Evolutionary conservation across 2,329 filamentous ascomycete genomes (phyloP), one percentile per base, ranked within the genome.

Genomic region (Fusarium neocosmosporiellum): DNA sequence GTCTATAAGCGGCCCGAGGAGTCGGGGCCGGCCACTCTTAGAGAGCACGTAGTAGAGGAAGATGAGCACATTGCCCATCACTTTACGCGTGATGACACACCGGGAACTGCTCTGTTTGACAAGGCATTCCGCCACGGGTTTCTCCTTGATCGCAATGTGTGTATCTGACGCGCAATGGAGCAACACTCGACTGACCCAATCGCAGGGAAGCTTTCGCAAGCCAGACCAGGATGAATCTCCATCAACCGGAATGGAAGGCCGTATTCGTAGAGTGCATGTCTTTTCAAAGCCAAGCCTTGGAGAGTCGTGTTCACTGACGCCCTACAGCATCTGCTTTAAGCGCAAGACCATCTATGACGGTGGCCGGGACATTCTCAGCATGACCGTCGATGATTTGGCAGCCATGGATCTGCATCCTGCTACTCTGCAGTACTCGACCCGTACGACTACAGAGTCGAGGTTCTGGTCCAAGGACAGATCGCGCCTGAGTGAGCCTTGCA

Each of bases 391-490:
- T 27, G 82, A 83, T 68, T 76, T 82, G 7, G 78, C 78, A 11
- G 78, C 78, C 14, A 79, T 83, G 74, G 71, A 79, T n/a, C 71
- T 83, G 43, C 82, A 83, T 58, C 82, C 82, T 8, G 81, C 82
- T 10, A 83, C 82, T 1, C 77, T 83, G 11, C 82, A 83, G 66
- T 83, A 83, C 63, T 78, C 82, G 31, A 80, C 80, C 7, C 78
- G 82, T 7, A 79, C 78, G n/a, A 82, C 81, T 2, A 83, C 82
- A 37, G 82, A 83, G 67, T 83, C 81, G 11, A 80, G 81, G 34
- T 83, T 83, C 61, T 83, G 82, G 82, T 83, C 82, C 34, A 80
- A 80, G 22, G 80, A 82, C 36, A 78, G 79, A 43, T 80, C 79
- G 11, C 80, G 80, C 31, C 68, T 83, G 58, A 83, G 81, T 81